Percentiles rank a stretch among this genome's conserved stretches.
These are phyloP conservation scores for Ceratocystis colombiana DNA, from an alignment of 2,329 filamentous ascomycete genomes.

Conservation along the genomic window DNA sequence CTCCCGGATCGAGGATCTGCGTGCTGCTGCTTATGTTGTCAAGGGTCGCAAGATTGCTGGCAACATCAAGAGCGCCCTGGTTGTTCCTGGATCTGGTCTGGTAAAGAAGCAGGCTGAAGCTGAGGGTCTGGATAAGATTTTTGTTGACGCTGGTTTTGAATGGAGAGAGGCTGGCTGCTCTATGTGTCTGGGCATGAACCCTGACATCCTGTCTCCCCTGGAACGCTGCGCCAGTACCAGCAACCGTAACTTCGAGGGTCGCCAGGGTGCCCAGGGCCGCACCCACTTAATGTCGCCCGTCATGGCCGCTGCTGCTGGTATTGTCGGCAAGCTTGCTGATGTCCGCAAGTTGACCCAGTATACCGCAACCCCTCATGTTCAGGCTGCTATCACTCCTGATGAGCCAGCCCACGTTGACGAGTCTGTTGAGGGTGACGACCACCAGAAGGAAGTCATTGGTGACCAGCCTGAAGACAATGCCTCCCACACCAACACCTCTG, in stretches of 20 bases:
- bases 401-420: slow-evolving; percentile 45
- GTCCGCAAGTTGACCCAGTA: slow-evolving; percentile 66
- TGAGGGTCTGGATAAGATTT: slow-evolving; percentile 89
- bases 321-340: slow-evolving; percentile 84
- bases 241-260: slow-evolving; percentile 95
- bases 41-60: slow-evolving; percentile 75
- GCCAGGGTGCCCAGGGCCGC: slow-evolving; percentile 81
- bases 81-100: slow-evolving; percentile 89
- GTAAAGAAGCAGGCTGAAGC: slow-evolving; percentile 85
- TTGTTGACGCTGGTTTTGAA: slow-evolving; percentile 84
- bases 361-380: slow-evolving; percentile 50
- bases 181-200: slow-evolving; percentile 99
- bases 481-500: slow-evolving; percentile 54
- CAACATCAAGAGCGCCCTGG: slow-evolving; percentile 90
- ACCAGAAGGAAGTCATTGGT: slow-evolving; percentile 43
- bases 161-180: slow-evolving; percentile 98
- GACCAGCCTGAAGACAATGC: slow-evolving; percentile 55
- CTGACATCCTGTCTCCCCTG: slow-evolving; percentile 82
- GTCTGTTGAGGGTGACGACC: slow-evolving; percentile 41
- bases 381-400: slow-evolving; percentile 39
- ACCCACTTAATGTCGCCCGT: slow-evolving; percentile 96
- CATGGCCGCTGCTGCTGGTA: slow-evolving; percentile 77
- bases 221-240: slow-evolving; percentile 93
- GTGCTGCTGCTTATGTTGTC: slow-evolving; percentile 75
- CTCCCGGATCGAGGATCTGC: slow-evolving; percentile 88